Evolutionary conservation across 495 filamentous ascomycete species (phyloP).

Genomic region (Parachaetomium inaequale): DNA sequence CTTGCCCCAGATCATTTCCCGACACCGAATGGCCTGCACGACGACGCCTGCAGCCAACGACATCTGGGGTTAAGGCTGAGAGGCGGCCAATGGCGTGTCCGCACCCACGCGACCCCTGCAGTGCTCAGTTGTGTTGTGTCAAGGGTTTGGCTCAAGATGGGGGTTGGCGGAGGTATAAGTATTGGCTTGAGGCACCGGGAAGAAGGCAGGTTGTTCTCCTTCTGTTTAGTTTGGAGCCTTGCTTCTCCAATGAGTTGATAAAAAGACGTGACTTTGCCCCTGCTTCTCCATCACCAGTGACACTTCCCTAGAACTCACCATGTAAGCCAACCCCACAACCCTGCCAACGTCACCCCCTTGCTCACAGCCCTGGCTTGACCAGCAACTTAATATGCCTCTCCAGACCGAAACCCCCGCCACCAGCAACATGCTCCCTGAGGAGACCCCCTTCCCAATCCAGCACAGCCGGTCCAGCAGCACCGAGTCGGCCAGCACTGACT

Average conservation of each 20-base stretch:
- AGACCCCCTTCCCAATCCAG: background rate
- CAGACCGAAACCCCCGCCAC: background rate
- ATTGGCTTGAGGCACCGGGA: background rate
- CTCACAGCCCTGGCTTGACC: background rate
- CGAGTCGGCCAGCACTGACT: constrained; percentile 11
- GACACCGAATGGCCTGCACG: constrained; percentile 12
- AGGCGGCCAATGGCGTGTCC: constrained; percentile 14
- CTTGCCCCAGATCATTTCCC: background rate
- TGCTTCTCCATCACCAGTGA: background rate
- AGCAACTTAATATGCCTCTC: background rate
- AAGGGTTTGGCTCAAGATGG: constrained; percentile 6
- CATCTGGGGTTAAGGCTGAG: background rate
- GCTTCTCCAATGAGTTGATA: constrained; percentile 1
- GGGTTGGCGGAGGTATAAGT: constrained; percentile 10
- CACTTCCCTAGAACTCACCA: background rate
- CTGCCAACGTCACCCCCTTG: background rate
- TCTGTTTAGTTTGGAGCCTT: background rate
- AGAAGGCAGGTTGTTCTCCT: background rate
- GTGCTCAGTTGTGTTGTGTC: constrained; percentile 14
- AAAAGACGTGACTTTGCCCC: background rate
- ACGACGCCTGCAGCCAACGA: background rate
- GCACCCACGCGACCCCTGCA: constrained; percentile 14
- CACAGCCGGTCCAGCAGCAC: constrained; percentile 17
- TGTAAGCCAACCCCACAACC: background rate
- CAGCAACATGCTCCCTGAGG: background rate